Conservation (phyloP, 2,329 filamentous ascomycete species). For the Diaporthe eres region DNA sequence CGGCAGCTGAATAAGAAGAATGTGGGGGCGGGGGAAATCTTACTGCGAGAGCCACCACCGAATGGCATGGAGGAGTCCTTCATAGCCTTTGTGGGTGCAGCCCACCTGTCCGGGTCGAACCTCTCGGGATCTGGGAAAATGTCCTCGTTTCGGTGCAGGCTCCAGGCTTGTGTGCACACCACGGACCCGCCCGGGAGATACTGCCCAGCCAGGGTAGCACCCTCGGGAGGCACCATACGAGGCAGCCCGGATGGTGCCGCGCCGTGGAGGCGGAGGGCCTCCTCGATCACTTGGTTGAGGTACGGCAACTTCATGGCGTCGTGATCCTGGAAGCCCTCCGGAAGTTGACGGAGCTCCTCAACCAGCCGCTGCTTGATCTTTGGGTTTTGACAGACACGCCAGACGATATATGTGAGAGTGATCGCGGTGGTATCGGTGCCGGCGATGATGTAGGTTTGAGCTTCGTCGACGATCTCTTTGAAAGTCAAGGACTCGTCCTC, state of each 20-base stretch:
- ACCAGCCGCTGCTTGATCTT: conserved; percentile 51
- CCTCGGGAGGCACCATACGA: conserved; percentile 55
- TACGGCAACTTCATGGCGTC: conserved; percentile 55
- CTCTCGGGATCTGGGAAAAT: conserved; percentile 58
- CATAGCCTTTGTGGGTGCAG: conserved; percentile 48
- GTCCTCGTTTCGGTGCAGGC: conserved; percentile 58
- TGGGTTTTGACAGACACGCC: conserved; percentile 52
- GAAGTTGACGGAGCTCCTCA: conserved; percentile 53
- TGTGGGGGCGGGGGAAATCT: conserved; percentile 3
- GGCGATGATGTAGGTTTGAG: conserved; percentile 61
- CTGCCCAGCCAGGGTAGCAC: conserved; percentile 55
- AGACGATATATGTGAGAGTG: conserved; percentile 63
- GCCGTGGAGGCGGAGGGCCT: conserved; percentile 60
- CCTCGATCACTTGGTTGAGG: conserved; percentile 59
- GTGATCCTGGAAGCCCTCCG: conserved; percentile 49
- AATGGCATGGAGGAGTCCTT: conserved; percentile 49
- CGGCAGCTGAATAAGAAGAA: not conserved
- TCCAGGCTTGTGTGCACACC: conserved; percentile 60
- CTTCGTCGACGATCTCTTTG: conserved; percentile 56
- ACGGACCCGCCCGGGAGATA: conserved; percentile 56
- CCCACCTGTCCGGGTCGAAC: conserved; percentile 56
- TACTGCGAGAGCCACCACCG: conserved; percentile 48
- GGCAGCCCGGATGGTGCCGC: conserved; percentile 58
- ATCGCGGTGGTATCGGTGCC: conserved; percentile 67
- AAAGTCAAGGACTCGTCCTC: conserved; percentile 47